phyloP scores from a whole-genome alignment of 2,329 filamentous ascomycete genomes.

The Colletotrichum tamarilloi region DNA sequence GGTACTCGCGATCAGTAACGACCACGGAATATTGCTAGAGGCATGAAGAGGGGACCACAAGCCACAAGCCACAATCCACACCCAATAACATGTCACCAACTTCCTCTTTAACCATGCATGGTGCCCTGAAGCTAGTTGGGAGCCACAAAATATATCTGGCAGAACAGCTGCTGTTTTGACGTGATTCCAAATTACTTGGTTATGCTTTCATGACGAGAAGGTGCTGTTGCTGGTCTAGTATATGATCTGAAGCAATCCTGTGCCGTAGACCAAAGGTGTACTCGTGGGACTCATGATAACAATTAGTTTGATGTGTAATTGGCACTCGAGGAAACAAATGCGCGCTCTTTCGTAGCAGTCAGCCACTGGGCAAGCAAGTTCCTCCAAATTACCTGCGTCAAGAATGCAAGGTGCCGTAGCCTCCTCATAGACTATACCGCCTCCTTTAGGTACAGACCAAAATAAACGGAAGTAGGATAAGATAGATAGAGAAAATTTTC shows the following conservation, averaged over 20 bases:
- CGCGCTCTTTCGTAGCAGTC: background rate
- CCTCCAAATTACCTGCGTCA: background rate
- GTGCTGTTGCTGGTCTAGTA: too few relatives aligned
- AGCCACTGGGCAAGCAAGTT: background rate
- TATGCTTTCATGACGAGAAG: too few relatives aligned
- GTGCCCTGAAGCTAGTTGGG: too few relatives aligned
- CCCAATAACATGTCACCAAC: background rate
- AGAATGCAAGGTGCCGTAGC: slow-evolving; percentile 17
- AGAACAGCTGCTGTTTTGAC: too few relatives aligned
- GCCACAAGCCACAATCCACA: background rate
- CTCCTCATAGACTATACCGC: background rate
- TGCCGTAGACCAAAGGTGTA: too few relatives aligned
- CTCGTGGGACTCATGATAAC: background rate
- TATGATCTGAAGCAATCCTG: too few relatives aligned
- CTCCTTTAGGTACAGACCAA: background rate
- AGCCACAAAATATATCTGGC: too few relatives aligned
- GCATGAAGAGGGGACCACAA: background rate
- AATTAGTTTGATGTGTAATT: background rate
- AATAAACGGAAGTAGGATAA: background rate
- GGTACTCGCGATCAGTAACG: background rate
- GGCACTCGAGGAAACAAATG: background rate
- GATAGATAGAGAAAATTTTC: background rate
- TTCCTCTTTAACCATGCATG: background rate
- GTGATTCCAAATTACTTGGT: too few relatives aligned
- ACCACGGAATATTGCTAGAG: background rate